Base-by-base conservation (phyloP, 805 yeast species). In the Brettanomyces sp. region DNA sequence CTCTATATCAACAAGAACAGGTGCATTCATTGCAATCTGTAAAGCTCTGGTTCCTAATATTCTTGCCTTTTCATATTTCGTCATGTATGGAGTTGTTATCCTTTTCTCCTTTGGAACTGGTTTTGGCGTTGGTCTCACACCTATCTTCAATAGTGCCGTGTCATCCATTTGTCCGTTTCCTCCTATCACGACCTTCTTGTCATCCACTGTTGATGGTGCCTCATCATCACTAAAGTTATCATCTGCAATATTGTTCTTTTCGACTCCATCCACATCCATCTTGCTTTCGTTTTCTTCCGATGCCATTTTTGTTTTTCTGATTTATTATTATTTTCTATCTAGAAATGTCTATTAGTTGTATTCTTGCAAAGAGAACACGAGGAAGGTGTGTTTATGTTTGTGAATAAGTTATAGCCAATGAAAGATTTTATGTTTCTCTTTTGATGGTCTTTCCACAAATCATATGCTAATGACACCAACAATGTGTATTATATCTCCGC, bases 21-120 rank as follows among this genome's bases (percentile, higher is more conserved):
- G 99, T 1, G 99, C 99, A 62, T 93, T 93, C 86, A 93, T 85
- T 25, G 97, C 88, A 57, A 93, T 91, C 67, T 93, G 99, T 53
- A 93, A 71, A 1, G 99, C 99, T 58, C 99, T 78, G 9, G 99
- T 93, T 25, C 99, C 99, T 58, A 93, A 76, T 50, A 93, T 88
- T 70, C 99, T 80, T 6, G 99, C 99, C 57, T 97, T 79, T 72
- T 93, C 99, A 65, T 93, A 93, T 63, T 95, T 93, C 47, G 99
- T 93, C 98, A 93, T 90, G 64, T 91, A 93, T 45, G 99, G 99
- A 4, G 99, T 93, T 12, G 99, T 93, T 25, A 89, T 76, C 66
- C 99, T 79, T 53, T 85, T 71, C 22, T 87, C 95, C 56, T 78
- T 86, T 47, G 96, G 85, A 49, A 93, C 88, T 18, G 97, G 95